Base-by-base conservation (phyloP, 352 stramenopile genomes). In the Phytophthora melonis region DNA sequence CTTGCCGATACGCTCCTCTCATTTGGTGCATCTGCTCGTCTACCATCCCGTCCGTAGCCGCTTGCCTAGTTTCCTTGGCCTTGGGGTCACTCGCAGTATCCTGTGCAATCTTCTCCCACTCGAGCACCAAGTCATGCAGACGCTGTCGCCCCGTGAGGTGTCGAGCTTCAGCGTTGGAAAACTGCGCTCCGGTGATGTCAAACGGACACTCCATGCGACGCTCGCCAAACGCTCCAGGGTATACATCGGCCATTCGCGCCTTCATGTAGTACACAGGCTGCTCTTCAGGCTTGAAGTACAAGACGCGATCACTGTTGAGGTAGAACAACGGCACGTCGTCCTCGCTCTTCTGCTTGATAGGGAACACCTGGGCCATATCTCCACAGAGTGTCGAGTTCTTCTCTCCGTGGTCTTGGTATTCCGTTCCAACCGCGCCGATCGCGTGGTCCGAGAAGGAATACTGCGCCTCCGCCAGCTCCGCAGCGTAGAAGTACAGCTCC, bases 241-340 rank as follows among this genome's bases (percentile, higher is more conserved):
- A 89, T 10, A 83, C 72, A 23, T 73, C 55, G 3, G 78, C 80
- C 7, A 76, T 68, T 14, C 74, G 74, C 10, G 80, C 78, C 8
- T 77, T 78, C 9, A 80, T 81, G 43, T 85, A 85, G 56, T 78
- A 88, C 34, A 89, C 66, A 5, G 61, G 27, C 25, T 87, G 52
- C 4, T 72, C 68, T 2, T 83, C 59, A 3, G 76, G 76, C 19
- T 76, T 66, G 49, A 77, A 75, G 45, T 71, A 1, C 45, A 86
- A 49, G 19, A 92, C 79, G 41, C 82, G 66, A 73, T 92, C 82
- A 55, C 84, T 90, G 67, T 90, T 92, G 45, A 89, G 63, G 72
- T 90, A 90, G 21, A 90, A 74, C 53, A 75, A 47, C 18, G 59
- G 59, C 32, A 75, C 66, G 13, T 78, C 55, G 16, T 74, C 60